These are phyloP conservation scores for Setaria italica DNA, from an alignment of 202 grass and related monocot species.

Conservation along the genomic window DNA sequence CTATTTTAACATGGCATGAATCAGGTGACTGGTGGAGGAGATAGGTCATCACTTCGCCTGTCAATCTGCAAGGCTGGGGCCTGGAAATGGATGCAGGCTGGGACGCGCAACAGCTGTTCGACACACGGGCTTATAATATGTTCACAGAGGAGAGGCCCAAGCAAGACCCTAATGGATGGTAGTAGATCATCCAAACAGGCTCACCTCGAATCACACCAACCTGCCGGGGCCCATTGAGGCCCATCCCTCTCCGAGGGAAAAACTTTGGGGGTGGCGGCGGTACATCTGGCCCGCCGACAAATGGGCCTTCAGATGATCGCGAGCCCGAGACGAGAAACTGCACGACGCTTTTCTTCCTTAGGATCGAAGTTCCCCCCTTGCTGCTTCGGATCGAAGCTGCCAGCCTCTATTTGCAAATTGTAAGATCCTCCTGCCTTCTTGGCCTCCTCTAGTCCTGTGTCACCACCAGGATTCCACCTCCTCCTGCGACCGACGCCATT, in stretches of 20 bases:
- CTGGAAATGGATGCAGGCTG: too few relatives aligned
- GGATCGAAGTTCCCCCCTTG: neutral
- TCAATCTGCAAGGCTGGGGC: neutral
- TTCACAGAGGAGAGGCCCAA: too few relatives aligned
- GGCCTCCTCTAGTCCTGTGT: neutral
- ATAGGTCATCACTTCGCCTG: neutral
- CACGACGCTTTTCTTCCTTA: neutral
- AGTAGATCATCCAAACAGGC: too few relatives aligned
- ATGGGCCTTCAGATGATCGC: neutral
- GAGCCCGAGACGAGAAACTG: neutral
- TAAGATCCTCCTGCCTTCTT: neutral
- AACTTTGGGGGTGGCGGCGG: too few relatives aligned
- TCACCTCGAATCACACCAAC: too few relatives aligned
- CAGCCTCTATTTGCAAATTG: neutral
- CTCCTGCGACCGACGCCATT: neutral
- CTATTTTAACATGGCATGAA: neutral
- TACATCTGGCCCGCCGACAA: too few relatives aligned
- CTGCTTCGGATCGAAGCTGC: constrained; percentile 5
- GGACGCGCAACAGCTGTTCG: too few relatives aligned
- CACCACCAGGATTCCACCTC: neutral
- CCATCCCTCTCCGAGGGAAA: too few relatives aligned
- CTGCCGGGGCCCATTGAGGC: too few relatives aligned
- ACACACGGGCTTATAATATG: too few relatives aligned
- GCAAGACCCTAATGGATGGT: too few relatives aligned
- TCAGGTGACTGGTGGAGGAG: neutral